Evolutionary conservation across 2,329 filamentous ascomycete genomes (phyloP).

Genomic region (Botrytis squamosa): DNA sequence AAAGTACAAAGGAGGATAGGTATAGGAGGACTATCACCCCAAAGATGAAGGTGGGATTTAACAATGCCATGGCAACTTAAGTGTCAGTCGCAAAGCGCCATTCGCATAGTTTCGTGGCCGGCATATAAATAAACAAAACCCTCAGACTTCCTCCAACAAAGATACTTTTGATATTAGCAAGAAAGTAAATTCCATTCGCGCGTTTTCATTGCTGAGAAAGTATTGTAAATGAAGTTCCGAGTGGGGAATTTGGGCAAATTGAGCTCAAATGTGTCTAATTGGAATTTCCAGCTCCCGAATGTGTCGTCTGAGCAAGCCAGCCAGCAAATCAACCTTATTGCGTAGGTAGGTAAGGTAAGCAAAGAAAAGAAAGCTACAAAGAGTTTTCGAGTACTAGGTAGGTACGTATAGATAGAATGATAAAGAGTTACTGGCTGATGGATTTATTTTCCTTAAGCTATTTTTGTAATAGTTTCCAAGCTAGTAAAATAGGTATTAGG

Average conservation of each 20-base stretch:
- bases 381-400: too few relatives aligned
- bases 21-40: constrained; percentile 84
- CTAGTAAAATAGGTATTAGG: not conserved
- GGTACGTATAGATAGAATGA: not conserved
- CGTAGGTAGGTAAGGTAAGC: not conserved
- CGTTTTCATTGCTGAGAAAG: constrained; percentile 21
- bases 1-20: constrained; percentile 86
- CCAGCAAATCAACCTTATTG: constrained; percentile 6
- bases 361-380: not conserved
- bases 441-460: not conserved
- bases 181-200: constrained; percentile 14
- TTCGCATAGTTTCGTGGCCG: constrained; percentile 10
- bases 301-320: not conserved
- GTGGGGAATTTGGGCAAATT: constrained; percentile 20
- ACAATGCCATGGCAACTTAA: constrained; percentile 55
- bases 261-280: constrained; percentile 20
- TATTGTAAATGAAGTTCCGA: not conserved
- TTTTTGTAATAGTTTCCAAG: not conserved
- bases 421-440: not conserved
- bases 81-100: constrained; percentile 19
- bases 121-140: constrained; percentile 2
- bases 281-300: constrained; percentile 4
- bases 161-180: constrained; percentile 13
- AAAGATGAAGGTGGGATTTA: constrained; percentile 78
- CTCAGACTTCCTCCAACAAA: constrained; percentile 12